These are phyloP conservation scores for Phaffia rhodozyma DNA, from an alignment of 1,284 basidiomycete species.

Conservation along the genomic window DNA sequence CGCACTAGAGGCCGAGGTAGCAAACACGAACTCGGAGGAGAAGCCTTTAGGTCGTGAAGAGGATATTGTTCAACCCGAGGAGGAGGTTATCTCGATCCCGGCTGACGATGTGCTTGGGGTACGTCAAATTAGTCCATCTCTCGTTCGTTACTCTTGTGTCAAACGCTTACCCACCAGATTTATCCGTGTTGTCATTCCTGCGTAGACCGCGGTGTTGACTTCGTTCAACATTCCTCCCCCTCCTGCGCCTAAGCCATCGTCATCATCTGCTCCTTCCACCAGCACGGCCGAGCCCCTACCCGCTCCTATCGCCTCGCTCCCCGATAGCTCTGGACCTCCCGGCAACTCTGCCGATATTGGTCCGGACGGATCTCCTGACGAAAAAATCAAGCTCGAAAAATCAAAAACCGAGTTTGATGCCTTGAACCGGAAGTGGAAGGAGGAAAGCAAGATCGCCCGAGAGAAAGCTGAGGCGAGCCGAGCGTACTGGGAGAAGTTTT, in stretches of 20 bases:
- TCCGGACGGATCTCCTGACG: background rate
- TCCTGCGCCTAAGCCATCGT: background rate
- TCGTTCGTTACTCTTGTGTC: background rate
- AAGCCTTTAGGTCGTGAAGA: too few species aligned
- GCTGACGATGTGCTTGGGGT: slow-evolving; percentile 11
- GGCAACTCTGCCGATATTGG: background rate
- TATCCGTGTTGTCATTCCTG: background rate
- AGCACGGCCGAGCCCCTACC: slow-evolving; percentile 1
- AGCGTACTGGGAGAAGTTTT: slow-evolving; percentile 4
- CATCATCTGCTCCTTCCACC: background rate
- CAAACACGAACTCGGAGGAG: too few species aligned
- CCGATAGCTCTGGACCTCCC: slow-evolving; percentile 4
- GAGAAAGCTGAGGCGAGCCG: slow-evolving; percentile 14
- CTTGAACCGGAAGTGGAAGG: slow-evolving; percentile 4
- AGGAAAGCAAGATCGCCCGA: slow-evolving; percentile 9
- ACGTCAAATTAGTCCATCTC: background rate
- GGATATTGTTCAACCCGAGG: background rate
- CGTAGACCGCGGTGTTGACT: slow-evolving; percentile 4
- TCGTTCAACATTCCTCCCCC: slow-evolving; percentile 13
- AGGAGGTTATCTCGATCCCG: background rate
- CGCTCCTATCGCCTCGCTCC: slow-evolving; percentile 7
- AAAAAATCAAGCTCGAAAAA: background rate
- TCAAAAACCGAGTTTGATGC: slow-evolving; percentile 13
- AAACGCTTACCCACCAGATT: background rate
- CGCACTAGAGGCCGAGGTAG: too few species aligned